phyloP scores from a whole-genome alignment of 2,329 filamentous ascomycete species.

The Cryphonectria naterciae region DNA sequence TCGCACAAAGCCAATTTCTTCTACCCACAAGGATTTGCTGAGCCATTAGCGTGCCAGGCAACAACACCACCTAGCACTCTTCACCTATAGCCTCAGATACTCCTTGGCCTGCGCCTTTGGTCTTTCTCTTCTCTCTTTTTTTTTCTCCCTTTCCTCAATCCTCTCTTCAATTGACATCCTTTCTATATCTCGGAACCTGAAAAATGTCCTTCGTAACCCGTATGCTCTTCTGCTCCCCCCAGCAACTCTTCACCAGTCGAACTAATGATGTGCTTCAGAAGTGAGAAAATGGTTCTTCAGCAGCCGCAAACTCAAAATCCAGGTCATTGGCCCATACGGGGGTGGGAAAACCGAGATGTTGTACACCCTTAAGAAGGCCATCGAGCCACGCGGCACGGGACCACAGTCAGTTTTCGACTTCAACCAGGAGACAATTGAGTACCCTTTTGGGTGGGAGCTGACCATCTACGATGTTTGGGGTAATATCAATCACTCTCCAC shows the following conservation, averaged over 20 bases:
- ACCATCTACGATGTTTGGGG: constrained; percentile 8
- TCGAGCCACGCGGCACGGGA: background rate
- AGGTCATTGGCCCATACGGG: background rate
- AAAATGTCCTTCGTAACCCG: background rate
- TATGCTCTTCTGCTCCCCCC: background rate
- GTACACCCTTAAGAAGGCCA: background rate
- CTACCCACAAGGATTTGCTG: too few relatives aligned
- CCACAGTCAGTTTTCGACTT: background rate
- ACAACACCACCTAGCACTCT: too few relatives aligned
- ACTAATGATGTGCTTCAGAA: background rate
- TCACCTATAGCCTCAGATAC: too few relatives aligned
- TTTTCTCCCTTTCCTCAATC: too few relatives aligned
- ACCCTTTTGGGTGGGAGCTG: constrained; percentile 9
- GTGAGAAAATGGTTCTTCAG: background rate
- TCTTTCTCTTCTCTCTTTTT: too few relatives aligned
- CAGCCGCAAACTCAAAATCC: constrained; percentile 3
- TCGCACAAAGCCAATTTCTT: too few relatives aligned
- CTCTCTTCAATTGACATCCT: too few relatives aligned
- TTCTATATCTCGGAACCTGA: background rate
- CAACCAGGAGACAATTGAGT: background rate
- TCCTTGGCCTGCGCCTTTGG: too few relatives aligned
- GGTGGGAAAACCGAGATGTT: background rate
- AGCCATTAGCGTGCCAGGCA: too few relatives aligned
- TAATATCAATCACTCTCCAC: background rate
- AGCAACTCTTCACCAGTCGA: background rate